Evolutionary conservation across 208 protist genomes (phyloP).

Genomic region (Angomonas deanei): DNA sequence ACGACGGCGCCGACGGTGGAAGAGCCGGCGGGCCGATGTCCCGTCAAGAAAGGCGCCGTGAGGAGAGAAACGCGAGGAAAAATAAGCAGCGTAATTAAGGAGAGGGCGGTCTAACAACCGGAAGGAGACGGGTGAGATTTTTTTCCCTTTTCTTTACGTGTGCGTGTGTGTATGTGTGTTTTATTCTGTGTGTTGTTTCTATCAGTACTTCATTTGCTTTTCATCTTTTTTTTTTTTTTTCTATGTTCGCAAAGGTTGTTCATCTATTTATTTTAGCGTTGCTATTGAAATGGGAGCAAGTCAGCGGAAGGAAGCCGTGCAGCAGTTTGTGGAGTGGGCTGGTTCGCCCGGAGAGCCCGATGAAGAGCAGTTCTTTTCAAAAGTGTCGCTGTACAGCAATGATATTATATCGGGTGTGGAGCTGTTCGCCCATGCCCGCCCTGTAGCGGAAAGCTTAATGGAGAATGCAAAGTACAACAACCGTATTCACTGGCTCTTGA

Average conservation of each 20-base stretch:
- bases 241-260: no score
- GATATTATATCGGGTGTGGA: constrained; percentile 46
- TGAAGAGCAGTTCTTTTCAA: constrained; percentile 34
- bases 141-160: constrained; percentile 4
- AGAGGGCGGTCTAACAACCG: no score
- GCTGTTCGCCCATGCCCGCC: constrained; percentile 29
- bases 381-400: constrained; percentile 24
- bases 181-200: not conserved
- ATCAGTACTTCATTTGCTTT: not conserved
- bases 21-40: constrained; percentile 16
- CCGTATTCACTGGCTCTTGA: constrained; percentile 58
- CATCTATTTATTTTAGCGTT: no score
- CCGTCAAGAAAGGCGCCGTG: constrained; percentile 55
- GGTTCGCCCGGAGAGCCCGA: constrained; percentile 12
- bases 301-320: constrained; percentile 46
- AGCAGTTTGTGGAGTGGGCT: constrained; percentile 35
- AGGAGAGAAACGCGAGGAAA: constrained; percentile 64
- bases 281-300: constrained; percentile 39
- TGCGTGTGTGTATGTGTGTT: no score
- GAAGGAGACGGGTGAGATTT: not conserved
- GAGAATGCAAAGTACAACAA: constrained; percentile 9
- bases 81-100: constrained; percentile 10
- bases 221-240: not conserved
- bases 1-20: constrained; percentile 8
- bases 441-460: constrained; percentile 32